Evolutionary conservation across 2,329 filamentous ascomycete species (phyloP), one percentile per base, ranked within the genome.

Genomic region (Knoxdaviesia capensis): DNA sequence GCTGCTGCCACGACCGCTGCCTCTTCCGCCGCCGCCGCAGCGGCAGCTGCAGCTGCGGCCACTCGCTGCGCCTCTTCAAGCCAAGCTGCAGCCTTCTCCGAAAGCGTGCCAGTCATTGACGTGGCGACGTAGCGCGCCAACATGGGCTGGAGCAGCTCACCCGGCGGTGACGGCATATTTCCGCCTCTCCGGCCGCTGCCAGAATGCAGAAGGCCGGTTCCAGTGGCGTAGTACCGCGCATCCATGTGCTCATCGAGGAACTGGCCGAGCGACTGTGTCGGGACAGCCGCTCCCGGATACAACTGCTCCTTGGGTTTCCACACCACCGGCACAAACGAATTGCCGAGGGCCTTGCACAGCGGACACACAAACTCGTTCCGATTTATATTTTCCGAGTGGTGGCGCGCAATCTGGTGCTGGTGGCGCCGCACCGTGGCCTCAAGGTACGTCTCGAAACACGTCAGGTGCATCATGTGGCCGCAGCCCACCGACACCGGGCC

Each of bases 401-500:
- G 84, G 9, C 90, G 74, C 6, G 90, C 87, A 56, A 98, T 94
- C 56, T 98, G 90, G 52, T 90, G 84, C 20, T 73, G 74, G 54
- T 98, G 92, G 35, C 90, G 74, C 46, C 87, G 72, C 42, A 78
- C 69, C 0, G 85, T 93, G 4, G 88, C 85, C 38, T 82, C 74
- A 48, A 84, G 80, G 54, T 96, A 98, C 36, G 81, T 74, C 52
- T 94, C 86, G 54, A 98, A 98, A 60, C 90, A 98, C 50, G 74
- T 77, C 56, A 83, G 96, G 57, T 98, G 90, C 90, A 98, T 98
- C 53, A 98, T 92, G 57, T 98, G 90, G 3, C 90, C 90, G 58
- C 90, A 98, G 7, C 88, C 85, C 34, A 82, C 83, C 7, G 87
- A 83, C 2, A 96, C 80, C 0, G 88, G 82, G 0, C 87, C 90